Conservation (phyloP, 441 rosid species). For the Bocquillonia castaneifolia region DNA sequence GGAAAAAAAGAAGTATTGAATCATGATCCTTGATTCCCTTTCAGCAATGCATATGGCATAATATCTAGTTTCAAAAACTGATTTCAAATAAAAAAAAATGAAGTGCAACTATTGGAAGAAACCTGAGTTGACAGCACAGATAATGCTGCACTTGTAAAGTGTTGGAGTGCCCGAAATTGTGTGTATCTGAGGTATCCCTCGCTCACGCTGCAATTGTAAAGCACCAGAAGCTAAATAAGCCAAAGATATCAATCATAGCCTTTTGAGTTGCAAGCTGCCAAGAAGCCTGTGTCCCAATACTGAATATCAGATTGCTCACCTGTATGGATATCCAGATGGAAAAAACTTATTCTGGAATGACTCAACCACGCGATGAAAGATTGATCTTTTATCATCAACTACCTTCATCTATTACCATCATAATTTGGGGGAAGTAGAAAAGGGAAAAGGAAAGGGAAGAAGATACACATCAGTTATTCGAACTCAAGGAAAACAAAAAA, state of each 20-base stretch:
- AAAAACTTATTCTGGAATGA: slow-evolving; percentile 79
- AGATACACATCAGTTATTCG: neutral
- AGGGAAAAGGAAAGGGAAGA: neutral
- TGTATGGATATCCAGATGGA: slow-evolving; percentile 92
- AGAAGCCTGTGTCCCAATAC: slow-evolving; percentile 1
- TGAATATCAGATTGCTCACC: slow-evolving; percentile 37
- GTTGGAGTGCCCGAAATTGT: slow-evolving; percentile 88
- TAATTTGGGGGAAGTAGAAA: neutral
- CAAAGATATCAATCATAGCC: neutral
- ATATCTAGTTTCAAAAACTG: neutral
- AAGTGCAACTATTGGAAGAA: slow-evolving; percentile 20
- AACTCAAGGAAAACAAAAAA: neutral
- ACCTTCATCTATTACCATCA: slow-evolving; percentile 51
- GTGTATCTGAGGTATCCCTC: slow-evolving; percentile 93
- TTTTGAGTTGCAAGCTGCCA: neutral
- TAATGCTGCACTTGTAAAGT: slow-evolving; percentile 75
- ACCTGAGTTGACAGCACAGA: slow-evolving; percentile 96
- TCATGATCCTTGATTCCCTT: neutral
- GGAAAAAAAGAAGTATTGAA: neutral
- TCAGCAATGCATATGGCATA: neutral
- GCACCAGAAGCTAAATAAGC: slow-evolving; percentile 11
- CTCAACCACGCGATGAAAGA: slow-evolving; percentile 50
- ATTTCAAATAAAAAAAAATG: neutral
- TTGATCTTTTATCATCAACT: slow-evolving; percentile 68
- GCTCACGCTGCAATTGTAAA: slow-evolving; percentile 55